phyloP scores from a whole-genome alignment of 2,329 filamentous ascomycete genomes.

The Botrytis pseudocinerea region DNA sequence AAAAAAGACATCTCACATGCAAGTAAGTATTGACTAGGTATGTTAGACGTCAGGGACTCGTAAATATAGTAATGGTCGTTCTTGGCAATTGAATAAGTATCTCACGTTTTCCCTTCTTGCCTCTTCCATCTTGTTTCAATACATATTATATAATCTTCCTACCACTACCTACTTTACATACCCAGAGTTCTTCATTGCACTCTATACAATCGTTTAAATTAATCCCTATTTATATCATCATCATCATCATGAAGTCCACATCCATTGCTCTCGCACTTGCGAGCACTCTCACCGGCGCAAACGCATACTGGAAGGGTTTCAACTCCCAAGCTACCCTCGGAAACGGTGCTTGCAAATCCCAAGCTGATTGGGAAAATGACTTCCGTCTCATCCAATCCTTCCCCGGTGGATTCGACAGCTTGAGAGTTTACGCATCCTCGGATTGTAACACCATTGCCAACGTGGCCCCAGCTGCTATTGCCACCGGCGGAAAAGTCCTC shows the following conservation, averaged over 20 bases:
- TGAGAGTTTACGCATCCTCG: conserved; percentile 62
- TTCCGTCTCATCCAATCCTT: conserved; percentile 52
- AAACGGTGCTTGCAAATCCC: conserved; percentile 65
- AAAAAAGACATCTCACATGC: not conserved
- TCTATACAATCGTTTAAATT: conserved; percentile 16
- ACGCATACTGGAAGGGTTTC: conserved; percentile 47
- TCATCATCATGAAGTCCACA: conserved; percentile 30
- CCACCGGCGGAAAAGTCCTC: conserved; percentile 60
- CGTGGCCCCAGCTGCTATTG: conserved; percentile 58
- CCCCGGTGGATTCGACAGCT: conserved; percentile 54
- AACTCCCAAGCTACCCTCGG: conserved; percentile 46
- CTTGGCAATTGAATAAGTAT: conserved; percentile 21
- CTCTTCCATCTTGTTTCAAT: not conserved
- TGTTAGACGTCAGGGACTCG: conserved; percentile 1
- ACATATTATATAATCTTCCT: not conserved
- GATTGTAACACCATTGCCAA: conserved; percentile 52
- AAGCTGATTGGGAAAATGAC: conserved; percentile 64
- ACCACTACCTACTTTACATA: not conserved
- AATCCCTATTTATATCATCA: conserved; percentile 10
- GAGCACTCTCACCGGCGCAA: conserved; percentile 38
- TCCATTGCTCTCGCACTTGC: conserved; percentile 40
- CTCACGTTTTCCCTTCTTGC: not conserved
- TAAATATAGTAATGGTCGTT: not conserved
- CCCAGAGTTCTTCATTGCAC: conserved; percentile 7
- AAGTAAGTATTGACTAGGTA: conserved; percentile 1